Percentiles rank a stretch among this genome's conserved stretches.
Evolutionary conservation across 768 basidiomycete species (phyloP).

Genomic region (Dioszegia aurantiaca): DNA sequence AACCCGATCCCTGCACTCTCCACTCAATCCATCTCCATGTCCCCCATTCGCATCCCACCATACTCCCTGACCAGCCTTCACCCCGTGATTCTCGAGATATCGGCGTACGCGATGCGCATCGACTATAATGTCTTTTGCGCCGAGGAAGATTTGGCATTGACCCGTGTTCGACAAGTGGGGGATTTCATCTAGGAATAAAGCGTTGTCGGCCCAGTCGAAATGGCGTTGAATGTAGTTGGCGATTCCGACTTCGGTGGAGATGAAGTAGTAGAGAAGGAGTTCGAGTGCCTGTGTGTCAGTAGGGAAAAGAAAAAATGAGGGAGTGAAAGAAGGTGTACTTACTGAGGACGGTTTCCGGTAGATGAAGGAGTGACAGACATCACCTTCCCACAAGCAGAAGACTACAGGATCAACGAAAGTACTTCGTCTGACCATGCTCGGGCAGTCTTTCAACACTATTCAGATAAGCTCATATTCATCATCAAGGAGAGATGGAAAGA

Average conservation of each 20-base stretch:
- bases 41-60: conserved; percentile 57
- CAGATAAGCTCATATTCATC: conserved; percentile 4
- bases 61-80: conserved; percentile 58
- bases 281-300: conserved; percentile 63
- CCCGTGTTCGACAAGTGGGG: conserved; percentile 64
- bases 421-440: conserved; percentile 67
- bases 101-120: conserved; percentile 70
- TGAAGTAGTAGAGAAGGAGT: conserved; percentile 79
- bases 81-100: conserved; percentile 69
- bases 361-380: conserved; percentile 87
- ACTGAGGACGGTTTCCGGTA: conserved; percentile 69
- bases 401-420: conserved; percentile 83
- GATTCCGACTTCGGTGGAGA: conserved; percentile 80
- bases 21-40: conserved; percentile 49
- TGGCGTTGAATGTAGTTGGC: conserved; percentile 71
- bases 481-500: not conserved
- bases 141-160: conserved; percentile 57
- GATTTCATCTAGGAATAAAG: conserved; percentile 86
- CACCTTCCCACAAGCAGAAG: conserved; percentile 93
- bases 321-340: conserved; percentile 37
- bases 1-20: conserved; percentile 35
- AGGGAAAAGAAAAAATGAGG: conserved; percentile 56
- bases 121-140: conserved; percentile 78
- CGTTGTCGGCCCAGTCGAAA: conserved; percentile 71
- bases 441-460: conserved; percentile 70